phyloP scores from a whole-genome alignment of 139 green algal genomes.

The Pleodorina starrii region DNA sequence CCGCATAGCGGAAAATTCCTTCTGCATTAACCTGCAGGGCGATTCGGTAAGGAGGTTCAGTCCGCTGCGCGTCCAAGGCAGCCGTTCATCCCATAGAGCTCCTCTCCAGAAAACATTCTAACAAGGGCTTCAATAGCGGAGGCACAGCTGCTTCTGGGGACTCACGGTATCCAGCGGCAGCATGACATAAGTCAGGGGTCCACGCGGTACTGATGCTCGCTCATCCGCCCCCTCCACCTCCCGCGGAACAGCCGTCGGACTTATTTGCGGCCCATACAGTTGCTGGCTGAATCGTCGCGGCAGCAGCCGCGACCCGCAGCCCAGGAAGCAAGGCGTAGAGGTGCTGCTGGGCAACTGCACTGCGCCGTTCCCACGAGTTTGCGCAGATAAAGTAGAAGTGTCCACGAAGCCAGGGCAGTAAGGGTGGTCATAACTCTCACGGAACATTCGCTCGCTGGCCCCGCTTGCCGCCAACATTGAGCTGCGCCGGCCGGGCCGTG shows the following conservation, averaged over 20 bases:
- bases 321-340: constrained; percentile 17
- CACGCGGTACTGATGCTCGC: neutral
- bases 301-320: neutral
- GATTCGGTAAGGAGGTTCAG: too few species aligned
- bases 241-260: neutral
- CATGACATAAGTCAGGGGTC: constrained; percentile 87
- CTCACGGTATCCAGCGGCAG: constrained; percentile 93
- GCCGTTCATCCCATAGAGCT: too few species aligned
- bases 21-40: constrained; percentile 84
- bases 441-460: neutral
- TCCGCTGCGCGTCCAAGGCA: too few species aligned
- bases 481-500: neutral
- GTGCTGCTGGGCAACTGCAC: neutral
- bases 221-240: neutral
- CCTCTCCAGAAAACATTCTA: too few species aligned
- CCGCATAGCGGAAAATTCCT: constrained; percentile 83
- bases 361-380: neutral
- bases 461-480: neutral
- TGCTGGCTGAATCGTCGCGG: constrained; percentile 25
- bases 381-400: neutral
- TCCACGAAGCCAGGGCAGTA: neutral
- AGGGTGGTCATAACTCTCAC: neutral
- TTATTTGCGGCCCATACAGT: neutral
- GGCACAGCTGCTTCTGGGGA: too few species aligned
- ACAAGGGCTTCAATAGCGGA: too few species aligned